Conservation (phyloP, 2,329 filamentous ascomycete genomes). For the Aspergillus luchuensis region DNA sequence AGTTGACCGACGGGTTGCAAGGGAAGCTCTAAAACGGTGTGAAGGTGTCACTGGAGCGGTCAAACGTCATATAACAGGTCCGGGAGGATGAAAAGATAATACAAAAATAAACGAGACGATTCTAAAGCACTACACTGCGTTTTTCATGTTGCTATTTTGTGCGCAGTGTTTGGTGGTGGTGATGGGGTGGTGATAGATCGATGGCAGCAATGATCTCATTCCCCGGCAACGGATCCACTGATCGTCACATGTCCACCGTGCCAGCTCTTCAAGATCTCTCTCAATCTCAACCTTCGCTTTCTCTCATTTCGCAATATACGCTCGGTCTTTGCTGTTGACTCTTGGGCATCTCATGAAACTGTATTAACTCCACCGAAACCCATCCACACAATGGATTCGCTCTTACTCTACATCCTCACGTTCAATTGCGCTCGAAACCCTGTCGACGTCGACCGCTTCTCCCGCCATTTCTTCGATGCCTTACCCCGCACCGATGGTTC, state of each 20-base stretch:
- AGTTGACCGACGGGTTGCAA: constrained; percentile 45
- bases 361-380: neutral
- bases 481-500: constrained; percentile 54
- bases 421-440: constrained; percentile 82
- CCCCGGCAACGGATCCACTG: constrained; percentile 2
- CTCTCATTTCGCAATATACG: neutral
- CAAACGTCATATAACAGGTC: too few species aligned
- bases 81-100: neutral
- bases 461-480: constrained; percentile 66
- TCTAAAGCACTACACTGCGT: neutral
- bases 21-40: constrained; percentile 32
- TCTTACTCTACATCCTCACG: constrained; percentile 77
- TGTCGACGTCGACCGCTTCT: constrained; percentile 71
- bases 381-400: constrained; percentile 45
- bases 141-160: too few species aligned
- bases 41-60: neutral
- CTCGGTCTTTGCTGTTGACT: neutral
- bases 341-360: neutral
- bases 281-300: neutral
- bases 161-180: too few species aligned
- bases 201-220: constrained; percentile 3
- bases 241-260: neutral
- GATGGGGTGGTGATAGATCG: neutral
- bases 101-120: neutral
- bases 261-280: neutral